Evolutionary conservation across 257 asterid species (phyloP), one percentile per base, ranked within the genome.

Genomic region (Solanum chilense): DNA sequence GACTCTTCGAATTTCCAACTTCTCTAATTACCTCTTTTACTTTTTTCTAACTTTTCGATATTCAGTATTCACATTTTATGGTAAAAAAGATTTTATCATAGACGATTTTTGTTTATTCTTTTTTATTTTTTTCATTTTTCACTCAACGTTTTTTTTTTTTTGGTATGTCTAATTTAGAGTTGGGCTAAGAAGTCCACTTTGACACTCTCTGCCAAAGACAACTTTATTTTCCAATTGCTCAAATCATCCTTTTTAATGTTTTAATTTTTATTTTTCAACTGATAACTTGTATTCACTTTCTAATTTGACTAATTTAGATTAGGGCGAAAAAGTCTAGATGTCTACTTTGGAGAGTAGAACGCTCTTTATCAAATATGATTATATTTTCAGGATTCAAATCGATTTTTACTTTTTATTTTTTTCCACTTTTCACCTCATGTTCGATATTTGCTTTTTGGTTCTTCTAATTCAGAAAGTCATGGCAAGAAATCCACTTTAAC

Each of bases 111-210:
- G 20, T 4, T 13, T 5, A 5, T 62, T 7, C 2, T 15, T 31
- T 33, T 73, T 21, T 62, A 9, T 20, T 20, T 18, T 18, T 33
- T 11, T 8, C 13, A 3, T 0, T 71, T 39, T 6, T 4, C 0
- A 21, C 11, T 3, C 0, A 3, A 4, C 13, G 3, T 21, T 3
- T 74, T 0, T 21, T 1, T 3, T 0, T 10, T 73, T 71, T 13
- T 37, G 18, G 18, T 74, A 4, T 25, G 2, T 10, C 31, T 37
- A 21, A 37, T 37, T 21, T 5, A 5, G 1, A 21, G 27, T 21
- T 1, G 18, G 31, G 31, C 20, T 25, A 74, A 74, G 10, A 74
- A 21, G 20, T 74, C 31, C 11, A 74, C 29, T 37, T 74, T 21
- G 81, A 21, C 5, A 20, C 29, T 37, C 31, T 1, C 13, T 4